Base-by-base conservation (phyloP, 345 rosid species). In the Eucalyptus guilfoylei region DNA sequence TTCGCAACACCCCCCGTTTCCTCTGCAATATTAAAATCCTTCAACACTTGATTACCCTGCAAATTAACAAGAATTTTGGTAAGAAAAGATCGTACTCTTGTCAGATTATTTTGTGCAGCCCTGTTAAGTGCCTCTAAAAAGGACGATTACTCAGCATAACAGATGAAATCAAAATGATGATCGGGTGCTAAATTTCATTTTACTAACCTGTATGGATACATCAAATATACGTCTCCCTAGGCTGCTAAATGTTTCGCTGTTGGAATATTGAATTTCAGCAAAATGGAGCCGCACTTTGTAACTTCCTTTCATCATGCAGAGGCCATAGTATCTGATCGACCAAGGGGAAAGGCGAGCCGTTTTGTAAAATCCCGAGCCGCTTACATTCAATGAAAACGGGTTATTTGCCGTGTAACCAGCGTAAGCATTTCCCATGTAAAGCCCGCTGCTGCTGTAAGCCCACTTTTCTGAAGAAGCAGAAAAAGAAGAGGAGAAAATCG, bases 381-480 rank as follows among this genome's bases (percentile, higher is more conserved):
- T 91, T 50, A 93, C 91, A 44, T 91, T 92, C 87, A 92, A 54
- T 37, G 89, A 89, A 44, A 91, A 89, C 12, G 17, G 69, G 89
- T 92, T 93, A 45, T 42, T 26, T 6, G 94, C 92, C 8, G 15
- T 10, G 87, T 87, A 96, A 50, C 0, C 1, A 37, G 90, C 92
- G 0, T 0, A 0, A 2, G 19, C 93, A 1, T 88, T 69, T n/a
- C 90, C 92, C 90, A 94, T 11, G 85, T 85, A 96, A 87, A 15
- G 16, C 49, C 99, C 99, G 4, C 93, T 93, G 87, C 97, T 97
- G 72, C 99, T 97, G 24, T 94, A 95, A 54, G 92, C 98, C 99
- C 99, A 96, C 86, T 34, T 91, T 28, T 89, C 92, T 24, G 54
- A 50, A 16, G 42, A 32, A 58, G n/a, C 14, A 26, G n/a, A 58